Base-by-base conservation (phyloP, 257 asterid genomes). In the Solanum pennellii region DNA sequence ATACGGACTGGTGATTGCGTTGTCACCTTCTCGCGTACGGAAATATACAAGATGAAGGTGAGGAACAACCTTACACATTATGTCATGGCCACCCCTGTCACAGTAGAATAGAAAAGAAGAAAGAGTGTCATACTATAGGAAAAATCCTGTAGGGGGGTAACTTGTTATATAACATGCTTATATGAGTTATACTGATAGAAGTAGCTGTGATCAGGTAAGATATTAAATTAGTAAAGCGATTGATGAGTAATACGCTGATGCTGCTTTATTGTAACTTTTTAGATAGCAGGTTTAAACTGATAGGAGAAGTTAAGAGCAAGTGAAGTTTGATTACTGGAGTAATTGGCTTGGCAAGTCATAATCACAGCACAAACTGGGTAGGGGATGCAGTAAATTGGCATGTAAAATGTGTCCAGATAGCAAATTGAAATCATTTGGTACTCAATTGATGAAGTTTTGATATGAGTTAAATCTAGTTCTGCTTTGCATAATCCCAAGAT, bases 1-100 rank as follows among this genome's bases (percentile, higher is more conserved):
- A 90, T 95, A 80, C 91, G 56, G 87, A 94, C 92, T 60, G 99
- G 99, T 62, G 99, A 97, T 91, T 97, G 99, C 91, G 89, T 97
- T 89, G 99, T 95, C 89, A 90, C 99, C 68, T 97, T 97, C 91
- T 95, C 99, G 84, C 96, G 98, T 44, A n/a, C 86, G 21, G 90
- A 92, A 52, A 94, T 95, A 93, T 97, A 95, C 93, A 90, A 88
- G 25, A 87, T 94, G 72, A 97, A 95, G 99, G 99, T 94, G 86
- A 83, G 91, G 76, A 80, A 27, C 42, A 47, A 47, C 68, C 65
- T 80, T 80, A 47, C 42, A 18, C 84, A 80, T 49, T 77, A 77
- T 77, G 83, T 29, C 42, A 80, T 21, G 35, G 68, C 42, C 68
- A 47, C 42, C 65, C 68, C 5, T 27, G 84, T 33, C 37, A 1